Conservation (phyloP, 768 basidiomycete species). For the Rhizopogon vesiculosus region DNA sequence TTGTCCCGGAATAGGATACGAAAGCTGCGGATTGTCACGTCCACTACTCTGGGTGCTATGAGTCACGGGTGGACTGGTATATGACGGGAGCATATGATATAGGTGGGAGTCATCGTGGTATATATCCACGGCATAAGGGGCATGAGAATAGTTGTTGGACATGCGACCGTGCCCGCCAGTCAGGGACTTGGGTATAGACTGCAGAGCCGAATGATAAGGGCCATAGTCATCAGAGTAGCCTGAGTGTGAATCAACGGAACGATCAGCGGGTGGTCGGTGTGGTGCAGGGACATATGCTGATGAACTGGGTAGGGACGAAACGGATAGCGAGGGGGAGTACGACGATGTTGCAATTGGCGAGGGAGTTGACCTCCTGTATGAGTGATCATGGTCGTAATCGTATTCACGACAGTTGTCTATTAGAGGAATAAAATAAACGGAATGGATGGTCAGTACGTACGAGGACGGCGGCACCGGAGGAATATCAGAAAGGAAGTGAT, state of each 20-base stretch:
- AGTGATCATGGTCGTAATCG: constrained; percentile 37
- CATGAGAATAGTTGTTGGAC: constrained; percentile 21
- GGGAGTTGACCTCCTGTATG: constrained; percentile 38
- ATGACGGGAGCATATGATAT: constrained; percentile 21
- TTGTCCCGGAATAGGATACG: constrained; percentile 34
- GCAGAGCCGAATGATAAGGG: constrained; percentile 26
- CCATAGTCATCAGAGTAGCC: constrained; percentile 34
- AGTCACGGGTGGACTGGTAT: constrained; percentile 20
- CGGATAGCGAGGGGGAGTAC: constrained; percentile 58
- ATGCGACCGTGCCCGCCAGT: no score
- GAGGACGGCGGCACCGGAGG: constrained; percentile 17
- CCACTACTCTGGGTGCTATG: constrained; percentile 11
- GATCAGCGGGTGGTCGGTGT: constrained; percentile 35
- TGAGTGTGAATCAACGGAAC: constrained; percentile 23
- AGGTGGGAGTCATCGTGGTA: constrained; percentile 30
- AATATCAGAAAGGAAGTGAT: constrained; percentile 29
- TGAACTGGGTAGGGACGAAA: constrained; percentile 6
- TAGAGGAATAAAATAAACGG: constrained; percentile 22
- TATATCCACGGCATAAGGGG: constrained; percentile 22
- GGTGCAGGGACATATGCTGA: constrained; percentile 23
- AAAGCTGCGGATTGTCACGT: constrained; percentile 22
- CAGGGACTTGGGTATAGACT: constrained; percentile 17
- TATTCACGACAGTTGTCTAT: constrained; percentile 33
- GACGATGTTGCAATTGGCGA: constrained; percentile 47
- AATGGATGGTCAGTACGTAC: constrained; percentile 22